A percentile compares a stretch with the other conserved stretches of the same genome.
Evolutionary conservation across 139 green algal species (phyloP).

Genomic region (Micromonas pusilla): DNA sequence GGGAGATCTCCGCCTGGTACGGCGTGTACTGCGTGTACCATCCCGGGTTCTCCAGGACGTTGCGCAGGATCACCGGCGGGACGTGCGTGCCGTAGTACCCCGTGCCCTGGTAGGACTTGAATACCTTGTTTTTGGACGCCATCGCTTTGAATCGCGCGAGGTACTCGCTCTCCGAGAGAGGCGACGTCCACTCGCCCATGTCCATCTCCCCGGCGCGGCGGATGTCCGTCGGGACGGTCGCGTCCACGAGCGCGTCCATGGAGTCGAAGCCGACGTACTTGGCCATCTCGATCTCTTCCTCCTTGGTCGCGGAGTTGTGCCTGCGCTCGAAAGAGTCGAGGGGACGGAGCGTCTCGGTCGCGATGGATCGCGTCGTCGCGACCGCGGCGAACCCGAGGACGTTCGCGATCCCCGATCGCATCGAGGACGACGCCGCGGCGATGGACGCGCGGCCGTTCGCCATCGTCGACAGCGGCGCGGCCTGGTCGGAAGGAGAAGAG

Average conservation of each 20-base stretch:
- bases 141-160: conserved; percentile 84
- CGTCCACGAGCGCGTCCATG: conserved; percentile 83
- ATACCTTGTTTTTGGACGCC: conserved; percentile 92
- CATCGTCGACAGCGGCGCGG: too few relatives aligned
- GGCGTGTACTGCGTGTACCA: conserved; percentile 99
- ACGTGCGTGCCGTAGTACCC: conserved; percentile 93
- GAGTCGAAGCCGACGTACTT: conserved; percentile 66
- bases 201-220: conserved; percentile 65
- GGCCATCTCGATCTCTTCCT: conserved; percentile 79
- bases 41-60: conserved; percentile 98
- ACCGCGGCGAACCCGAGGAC: not conserved
- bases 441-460: too few relatives aligned
- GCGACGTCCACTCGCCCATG: conserved; percentile 72
- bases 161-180: conserved; percentile 83
- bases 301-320: conserved; percentile 81
- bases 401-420: too few relatives aligned
- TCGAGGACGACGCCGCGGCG: too few relatives aligned
- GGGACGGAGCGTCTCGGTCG: conserved; percentile 59
- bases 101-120: conserved; percentile 94
- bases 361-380: conserved; percentile 43
- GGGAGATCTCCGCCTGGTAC: conserved; percentile 81
- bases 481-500: too few relatives aligned
- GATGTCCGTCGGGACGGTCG: conserved; percentile 89
- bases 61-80: conserved; percentile 91
- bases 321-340: conserved; percentile 83